Percentiles rank a stretch among this genome's conserved stretches.
These are phyloP conservation scores for Fomitiporia mediterranea DNA, from an alignment of 1,284 basidiomycete genomes.

Conservation along the genomic window DNA sequence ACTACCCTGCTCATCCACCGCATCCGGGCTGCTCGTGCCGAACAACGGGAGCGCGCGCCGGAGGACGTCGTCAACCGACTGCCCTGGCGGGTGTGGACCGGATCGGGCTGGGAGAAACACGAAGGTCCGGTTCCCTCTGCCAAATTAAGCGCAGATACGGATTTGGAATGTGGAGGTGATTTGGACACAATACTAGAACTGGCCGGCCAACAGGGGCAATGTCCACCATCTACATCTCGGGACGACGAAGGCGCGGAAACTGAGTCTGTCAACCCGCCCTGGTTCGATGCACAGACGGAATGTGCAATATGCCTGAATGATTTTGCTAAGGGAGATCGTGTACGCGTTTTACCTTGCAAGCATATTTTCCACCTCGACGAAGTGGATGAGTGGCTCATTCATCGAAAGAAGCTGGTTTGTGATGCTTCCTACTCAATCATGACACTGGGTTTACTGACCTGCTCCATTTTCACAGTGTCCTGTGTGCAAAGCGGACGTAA, in stretches of 20 bases:
- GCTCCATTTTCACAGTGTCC: conserved; percentile 57
- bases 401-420: conserved; percentile 83
- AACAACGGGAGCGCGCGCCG: conserved; percentile 75
- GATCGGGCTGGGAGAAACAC: conserved; percentile 72
- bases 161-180: conserved; percentile 38
- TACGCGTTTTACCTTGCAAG: conserved; percentile 85
- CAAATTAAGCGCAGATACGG: conserved; percentile 20
- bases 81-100: conserved; percentile 79
- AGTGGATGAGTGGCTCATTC: conserved; percentile 86
- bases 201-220: conserved; percentile 22
- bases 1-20: conserved; percentile 78
- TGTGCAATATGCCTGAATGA: conserved; percentile 89
- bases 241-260: conserved; percentile 24
- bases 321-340: conserved; percentile 80
- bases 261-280: conserved; percentile 44
- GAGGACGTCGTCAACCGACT: conserved; percentile 69
- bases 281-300: conserved; percentile 72
- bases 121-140: conserved; percentile 38
- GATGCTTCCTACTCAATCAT: too few relatives aligned
- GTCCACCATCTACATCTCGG: conserved; percentile 42
- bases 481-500: conserved; percentile 85
- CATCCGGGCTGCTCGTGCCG: conserved; percentile 67
- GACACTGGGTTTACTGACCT: neutral
- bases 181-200: conserved; percentile 17
- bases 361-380: conserved; percentile 86